Percentiles rank a stretch among this genome's conserved stretches.
These are phyloP conservation scores for Phytophthora pistaciae DNA, from an alignment of 352 stramenopile species.

Conservation along the genomic window DNA sequence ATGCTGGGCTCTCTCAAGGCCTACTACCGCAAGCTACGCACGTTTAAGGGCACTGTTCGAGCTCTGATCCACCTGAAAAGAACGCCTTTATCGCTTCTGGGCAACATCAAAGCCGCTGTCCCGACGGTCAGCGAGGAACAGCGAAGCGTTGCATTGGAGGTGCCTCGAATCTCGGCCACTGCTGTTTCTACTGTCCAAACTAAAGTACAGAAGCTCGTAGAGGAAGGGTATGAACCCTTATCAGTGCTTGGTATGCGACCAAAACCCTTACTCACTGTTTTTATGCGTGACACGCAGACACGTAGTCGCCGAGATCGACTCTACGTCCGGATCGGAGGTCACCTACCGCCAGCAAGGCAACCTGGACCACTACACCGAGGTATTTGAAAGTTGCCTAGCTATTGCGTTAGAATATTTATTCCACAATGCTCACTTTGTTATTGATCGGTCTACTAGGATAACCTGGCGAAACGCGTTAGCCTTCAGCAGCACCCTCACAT, in stretches of 20 bases:
- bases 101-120: not conserved
- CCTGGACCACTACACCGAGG: constrained; percentile 78
- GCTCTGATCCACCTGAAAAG: constrained; percentile 67
- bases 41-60: constrained; percentile 76
- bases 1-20: constrained; percentile 68
- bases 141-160: constrained; percentile 28
- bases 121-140: constrained; percentile 13
- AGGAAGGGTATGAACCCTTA: constrained; percentile 48
- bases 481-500: constrained; percentile 71
- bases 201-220: constrained; percentile 71
- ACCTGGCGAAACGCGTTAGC: constrained; percentile 67
- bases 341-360: constrained; percentile 78
- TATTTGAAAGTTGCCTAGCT: constrained; percentile 14
- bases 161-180: constrained; percentile 52
- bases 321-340: constrained; percentile 34
- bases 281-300: constrained; percentile 40
- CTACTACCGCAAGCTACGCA: constrained; percentile 74
- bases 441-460: constrained; percentile 45
- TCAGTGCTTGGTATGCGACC: not conserved
- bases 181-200: constrained; percentile 48
- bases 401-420: not conserved
- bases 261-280: not conserved
- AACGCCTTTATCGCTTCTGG: constrained; percentile 28
- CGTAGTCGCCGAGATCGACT: constrained; percentile 61
- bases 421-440: not conserved